Evolutionary conservation across 306 rosid species (phyloP).

Genomic region (Herpetospermum pedunculosum): DNA sequence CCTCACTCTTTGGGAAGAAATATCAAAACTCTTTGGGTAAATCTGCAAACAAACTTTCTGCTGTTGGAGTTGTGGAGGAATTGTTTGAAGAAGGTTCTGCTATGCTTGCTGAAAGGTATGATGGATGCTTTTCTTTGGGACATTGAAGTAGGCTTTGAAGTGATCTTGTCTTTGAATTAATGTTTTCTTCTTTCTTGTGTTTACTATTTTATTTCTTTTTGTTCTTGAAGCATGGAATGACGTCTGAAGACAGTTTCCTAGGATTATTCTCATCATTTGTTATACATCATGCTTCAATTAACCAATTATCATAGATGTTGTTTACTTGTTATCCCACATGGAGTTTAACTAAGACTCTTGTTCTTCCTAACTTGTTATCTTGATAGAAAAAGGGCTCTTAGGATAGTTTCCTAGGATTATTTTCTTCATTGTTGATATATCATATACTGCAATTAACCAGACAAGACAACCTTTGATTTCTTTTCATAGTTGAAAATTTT

Average conservation of each 20-base stretch:
- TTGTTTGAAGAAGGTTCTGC: constrained; percentile 99
- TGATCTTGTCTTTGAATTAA: background rate
- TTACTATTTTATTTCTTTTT: background rate
- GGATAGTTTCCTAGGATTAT: background rate
- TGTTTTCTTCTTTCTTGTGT: background rate
- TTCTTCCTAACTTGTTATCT: background rate
- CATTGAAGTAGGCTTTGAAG: background rate
- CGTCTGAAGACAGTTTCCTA: background rate
- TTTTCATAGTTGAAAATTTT: background rate
- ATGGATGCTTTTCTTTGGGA: background rate
- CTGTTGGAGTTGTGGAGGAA: constrained; percentile 95
- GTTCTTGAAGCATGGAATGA: background rate
- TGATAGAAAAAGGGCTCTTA: background rate
- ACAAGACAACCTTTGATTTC: background rate
- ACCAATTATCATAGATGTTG: background rate
- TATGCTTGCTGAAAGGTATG: constrained; percentile 87
- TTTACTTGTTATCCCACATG: background rate
- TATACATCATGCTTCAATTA: background rate
- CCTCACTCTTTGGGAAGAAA: constrained; percentile 78
- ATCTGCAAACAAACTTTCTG: constrained; percentile 65
- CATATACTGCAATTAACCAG: background rate
- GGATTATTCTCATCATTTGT: background rate
- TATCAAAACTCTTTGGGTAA: constrained; percentile 47
- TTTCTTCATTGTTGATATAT: background rate
- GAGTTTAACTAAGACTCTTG: background rate